Evolutionary conservation across 352 stramenopile genomes (phyloP).

Genomic region (Lagenidium giganteum): DNA sequence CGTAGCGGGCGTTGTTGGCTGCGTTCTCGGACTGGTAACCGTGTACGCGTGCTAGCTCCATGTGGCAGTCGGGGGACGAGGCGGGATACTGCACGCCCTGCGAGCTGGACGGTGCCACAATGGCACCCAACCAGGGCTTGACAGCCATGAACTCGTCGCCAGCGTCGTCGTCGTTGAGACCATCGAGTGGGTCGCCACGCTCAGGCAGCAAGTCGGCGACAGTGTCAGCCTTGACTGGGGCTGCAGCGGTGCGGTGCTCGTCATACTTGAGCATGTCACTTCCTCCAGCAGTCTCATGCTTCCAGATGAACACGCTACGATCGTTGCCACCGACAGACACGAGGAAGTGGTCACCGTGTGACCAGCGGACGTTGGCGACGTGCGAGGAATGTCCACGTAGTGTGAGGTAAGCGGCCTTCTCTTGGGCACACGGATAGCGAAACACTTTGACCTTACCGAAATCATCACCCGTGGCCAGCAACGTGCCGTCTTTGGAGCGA

Average conservation of each 20-base stretch:
- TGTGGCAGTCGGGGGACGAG: conserved; percentile 25
- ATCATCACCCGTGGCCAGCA: conserved; percentile 79
- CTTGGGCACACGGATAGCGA: conserved; percentile 64
- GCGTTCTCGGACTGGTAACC: conserved; percentile 74
- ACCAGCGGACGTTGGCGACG: conserved; percentile 77
- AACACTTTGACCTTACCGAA: conserved; percentile 87
- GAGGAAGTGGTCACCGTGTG: conserved; percentile 45
- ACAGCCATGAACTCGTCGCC: conserved; percentile 90
- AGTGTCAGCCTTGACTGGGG: neutral
- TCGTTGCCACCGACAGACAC: conserved; percentile 79
- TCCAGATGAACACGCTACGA: conserved; percentile 71
- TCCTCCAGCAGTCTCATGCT: conserved; percentile 30
- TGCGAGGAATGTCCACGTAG: conserved; percentile 73
- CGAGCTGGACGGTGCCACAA: conserved; percentile 60
- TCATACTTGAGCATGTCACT: too few relatives aligned
- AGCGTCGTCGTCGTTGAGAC: conserved; percentile 21
- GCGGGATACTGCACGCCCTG: conserved; percentile 26
- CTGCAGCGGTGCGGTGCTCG: too few relatives aligned
- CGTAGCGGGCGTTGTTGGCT: conserved; percentile 76
- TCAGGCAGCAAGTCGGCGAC: conserved; percentile 6
- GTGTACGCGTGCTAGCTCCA: conserved; percentile 68
- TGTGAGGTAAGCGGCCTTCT: conserved; percentile 47
- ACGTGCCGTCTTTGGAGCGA: conserved; percentile 50
- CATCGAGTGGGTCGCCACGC: too few relatives aligned
- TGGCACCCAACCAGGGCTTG: conserved; percentile 82